Evolutionary conservation across 1,284 basidiomycete species (phyloP).

Genomic region (Boletus mariae): DNA sequence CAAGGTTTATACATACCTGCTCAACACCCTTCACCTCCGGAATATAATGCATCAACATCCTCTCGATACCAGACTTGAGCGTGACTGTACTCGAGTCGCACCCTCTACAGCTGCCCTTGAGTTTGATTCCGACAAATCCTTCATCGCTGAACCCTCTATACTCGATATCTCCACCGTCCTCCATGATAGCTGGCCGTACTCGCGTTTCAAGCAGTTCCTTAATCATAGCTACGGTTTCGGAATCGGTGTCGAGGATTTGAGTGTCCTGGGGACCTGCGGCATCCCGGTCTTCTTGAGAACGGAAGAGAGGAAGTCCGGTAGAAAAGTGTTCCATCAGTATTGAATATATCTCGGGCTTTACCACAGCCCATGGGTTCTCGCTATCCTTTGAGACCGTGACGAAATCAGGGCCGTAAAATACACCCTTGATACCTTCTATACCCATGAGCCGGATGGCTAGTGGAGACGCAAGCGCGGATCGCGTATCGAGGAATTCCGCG

Average conservation of each 20-base stretch:
- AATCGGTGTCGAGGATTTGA: slow-evolving; percentile 91
- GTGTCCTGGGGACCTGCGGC: slow-evolving; percentile 90
- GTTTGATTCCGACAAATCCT: slow-evolving; percentile 76
- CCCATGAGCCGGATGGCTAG: slow-evolving; percentile 92
- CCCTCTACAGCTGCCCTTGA: slow-evolving; percentile 96
- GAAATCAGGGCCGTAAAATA: slow-evolving; percentile 98
- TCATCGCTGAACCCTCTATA: slow-evolving; percentile 72
- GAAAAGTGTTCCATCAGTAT: slow-evolving; percentile 98
- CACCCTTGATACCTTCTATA: slow-evolving; percentile 82
- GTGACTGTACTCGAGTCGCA: slow-evolving; percentile 93
- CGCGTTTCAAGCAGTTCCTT: slow-evolving; percentile 96
- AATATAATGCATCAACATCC: slow-evolving; percentile 99
- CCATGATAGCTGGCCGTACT: slow-evolving; percentile 95
- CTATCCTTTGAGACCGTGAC: slow-evolving; percentile 94
- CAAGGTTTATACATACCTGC: slow-evolving; percentile 57
- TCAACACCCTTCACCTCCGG: slow-evolving; percentile 97
- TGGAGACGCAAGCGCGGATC: slow-evolving; percentile 80
- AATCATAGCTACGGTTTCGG: slow-evolving; percentile 98
- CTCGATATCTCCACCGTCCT: slow-evolving; percentile 89
- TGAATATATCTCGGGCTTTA: slow-evolving; percentile 99
- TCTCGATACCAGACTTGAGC: slow-evolving; percentile 92
- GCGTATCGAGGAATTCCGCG: slow-evolving; percentile 92
- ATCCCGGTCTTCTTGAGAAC: slow-evolving; percentile 71
- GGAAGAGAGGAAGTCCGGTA: slow-evolving; percentile 82
- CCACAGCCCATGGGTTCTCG: slow-evolving; percentile 80